Conservation (phyloP, 2,329 filamentous ascomycete genomes). For the Alternaria ethzedia region DNA sequence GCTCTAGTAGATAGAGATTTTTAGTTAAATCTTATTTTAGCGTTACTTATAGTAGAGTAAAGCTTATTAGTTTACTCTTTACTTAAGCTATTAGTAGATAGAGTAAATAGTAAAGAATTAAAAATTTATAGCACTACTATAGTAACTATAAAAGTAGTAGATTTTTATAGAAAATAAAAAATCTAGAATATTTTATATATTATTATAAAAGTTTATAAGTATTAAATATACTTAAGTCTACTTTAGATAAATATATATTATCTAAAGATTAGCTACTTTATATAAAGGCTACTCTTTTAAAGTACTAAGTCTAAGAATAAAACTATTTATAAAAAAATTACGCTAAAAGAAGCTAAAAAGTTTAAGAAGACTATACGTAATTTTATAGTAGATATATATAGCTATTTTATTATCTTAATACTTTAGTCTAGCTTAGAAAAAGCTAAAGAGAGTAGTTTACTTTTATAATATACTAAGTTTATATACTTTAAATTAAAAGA, state of each 20-base stretch:
- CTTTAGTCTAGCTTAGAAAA: background rate
- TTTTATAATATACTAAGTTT: background rate
- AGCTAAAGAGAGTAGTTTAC: background rate
- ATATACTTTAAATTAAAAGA: background rate
- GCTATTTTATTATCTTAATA: background rate
- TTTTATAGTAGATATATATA: background rate
- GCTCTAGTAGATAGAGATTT: background rate
- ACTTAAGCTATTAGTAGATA: background rate
- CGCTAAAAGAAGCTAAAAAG: background rate
- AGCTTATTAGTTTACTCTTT: background rate
- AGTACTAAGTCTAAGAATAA: background rate
- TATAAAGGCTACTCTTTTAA: background rate
- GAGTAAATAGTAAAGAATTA: background rate
- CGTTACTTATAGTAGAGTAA: background rate
- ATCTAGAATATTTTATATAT: background rate
- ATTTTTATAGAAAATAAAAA: background rate
- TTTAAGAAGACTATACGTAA: background rate
- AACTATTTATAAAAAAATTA: background rate
- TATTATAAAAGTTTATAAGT: background rate
- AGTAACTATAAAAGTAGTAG: background rate
- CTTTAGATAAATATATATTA: background rate
- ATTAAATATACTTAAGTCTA: background rate
- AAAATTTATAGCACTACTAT: background rate
- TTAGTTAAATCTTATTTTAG: background rate
- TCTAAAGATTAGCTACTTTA: background rate